Evolutionary conservation across 2,329 filamentous ascomycete genomes (phyloP), one percentile per base, ranked within the genome.

Genomic region (Fusarium tupiense): DNA sequence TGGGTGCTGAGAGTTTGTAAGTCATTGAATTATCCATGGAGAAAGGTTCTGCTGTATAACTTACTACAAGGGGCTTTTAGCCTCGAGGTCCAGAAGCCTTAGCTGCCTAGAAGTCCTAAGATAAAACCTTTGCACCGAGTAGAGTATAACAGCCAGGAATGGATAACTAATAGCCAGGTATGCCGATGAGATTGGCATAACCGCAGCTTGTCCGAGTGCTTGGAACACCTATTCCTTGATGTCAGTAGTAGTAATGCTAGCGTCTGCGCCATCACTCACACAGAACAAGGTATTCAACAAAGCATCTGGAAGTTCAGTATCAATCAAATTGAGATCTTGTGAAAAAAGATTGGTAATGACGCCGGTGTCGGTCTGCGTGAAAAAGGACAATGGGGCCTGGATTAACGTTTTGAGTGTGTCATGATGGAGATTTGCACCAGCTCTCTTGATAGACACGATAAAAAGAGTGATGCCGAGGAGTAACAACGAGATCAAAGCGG

Each of bases 21-120:
- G 33, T 60, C 35, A 76, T 43, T 2, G 9, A 38, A 5, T 79
- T 76, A 24, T 49, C n/a, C 1, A 29, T 13, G 3, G 20, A 16
- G 22, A 8, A 49, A 17, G 11, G 7, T 7, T 7, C 1, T 4
- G 22, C 3, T 0, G 2, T 16, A 14, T 29, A 1, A 74, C 78
- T 72, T n/a, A 79, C 75, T 79, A 80, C 10, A 80, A n/a, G 0
- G 89, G 89, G 4, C 86, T 86, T 72, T 91, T 91, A 2, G 87
- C 85, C 78, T 92, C 90, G 2, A 92, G 84, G 54, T 92, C 90
- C 13, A 92, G 78, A 22, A 90, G 83, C 47, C 90, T 85, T 9
- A 92, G 78, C 76, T 92, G 90, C 3, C 89, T 83, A 1, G 89
- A 91, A 0, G 90, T 92, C 0, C 88, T 84, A 10, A 92, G 83